phyloP scores from a whole-genome alignment of 345 rosid genomes.

The Jatropha curcas region DNA sequence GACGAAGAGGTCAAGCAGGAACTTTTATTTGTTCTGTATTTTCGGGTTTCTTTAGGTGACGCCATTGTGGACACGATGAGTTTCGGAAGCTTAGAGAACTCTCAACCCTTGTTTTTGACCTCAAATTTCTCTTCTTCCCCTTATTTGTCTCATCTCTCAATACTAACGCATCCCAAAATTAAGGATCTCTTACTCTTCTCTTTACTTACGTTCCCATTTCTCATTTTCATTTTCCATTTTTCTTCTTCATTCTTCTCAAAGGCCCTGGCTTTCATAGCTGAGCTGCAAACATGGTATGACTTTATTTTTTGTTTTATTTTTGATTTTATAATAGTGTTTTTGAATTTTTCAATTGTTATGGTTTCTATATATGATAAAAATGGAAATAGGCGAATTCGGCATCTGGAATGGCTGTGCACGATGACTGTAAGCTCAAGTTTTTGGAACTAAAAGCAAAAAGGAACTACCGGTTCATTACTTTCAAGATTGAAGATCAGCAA shows the following conservation, averaged over 20 bases:
- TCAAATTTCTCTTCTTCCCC: conserved; percentile 38
- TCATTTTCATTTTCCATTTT: conserved; percentile 33
- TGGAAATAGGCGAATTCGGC: conserved; percentile 73
- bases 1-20: background rate
- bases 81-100: conserved; percentile 28
- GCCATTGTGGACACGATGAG: conserved; percentile 27
- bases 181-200: conserved; percentile 49
- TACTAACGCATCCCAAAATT: conserved; percentile 34
- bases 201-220: conserved; percentile 17
- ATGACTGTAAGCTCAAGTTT: conserved; percentile 86
- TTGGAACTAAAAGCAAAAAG: conserved; percentile 84
- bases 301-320: too few species aligned
- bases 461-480: conserved; percentile 72
- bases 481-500: conserved; percentile 82
- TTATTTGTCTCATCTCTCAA: conserved; percentile 28
- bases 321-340: too few species aligned
- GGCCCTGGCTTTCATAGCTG: conserved; percentile 27
- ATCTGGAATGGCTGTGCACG: conserved; percentile 94
- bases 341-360: too few species aligned
- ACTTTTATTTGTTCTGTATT: background rate
- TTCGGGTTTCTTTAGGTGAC: background rate
- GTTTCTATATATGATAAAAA: too few species aligned
- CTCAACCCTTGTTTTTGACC: conserved; percentile 38
- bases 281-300: conserved; percentile 58
- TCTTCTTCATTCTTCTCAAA: conserved; percentile 26